phyloP scores from a whole-genome alignment of 257 asterid genomes.

The Nicotiana attenuata region DNA sequence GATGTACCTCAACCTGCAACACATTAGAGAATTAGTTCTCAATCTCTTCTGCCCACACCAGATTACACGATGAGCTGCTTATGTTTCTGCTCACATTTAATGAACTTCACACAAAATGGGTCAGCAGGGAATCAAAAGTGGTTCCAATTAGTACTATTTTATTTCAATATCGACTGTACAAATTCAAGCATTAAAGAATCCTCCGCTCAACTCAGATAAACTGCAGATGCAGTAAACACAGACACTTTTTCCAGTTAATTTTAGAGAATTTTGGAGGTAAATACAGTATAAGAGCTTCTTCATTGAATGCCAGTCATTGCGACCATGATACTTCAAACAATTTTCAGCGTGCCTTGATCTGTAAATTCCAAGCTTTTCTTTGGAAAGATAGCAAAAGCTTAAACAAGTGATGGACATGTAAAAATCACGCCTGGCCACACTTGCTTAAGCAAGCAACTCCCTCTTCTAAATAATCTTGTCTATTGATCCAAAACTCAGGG shows the following conservation, averaged over 20 bases:
- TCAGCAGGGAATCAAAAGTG: not conserved
- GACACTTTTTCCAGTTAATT: not conserved
- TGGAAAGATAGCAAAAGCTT: not conserved
- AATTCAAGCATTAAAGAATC: not conserved
- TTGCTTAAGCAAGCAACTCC: slow-evolving; percentile 91
- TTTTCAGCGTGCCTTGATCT: not conserved
- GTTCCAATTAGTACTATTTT: not conserved
- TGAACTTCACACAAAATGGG: not conserved
- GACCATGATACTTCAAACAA: not conserved
- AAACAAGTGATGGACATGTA: slow-evolving; percentile 1
- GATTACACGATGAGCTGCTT: not conserved
- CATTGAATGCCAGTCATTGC: not conserved
- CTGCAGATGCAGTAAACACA: not conserved
- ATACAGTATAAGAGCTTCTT: slow-evolving; percentile 1
- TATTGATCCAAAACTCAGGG: slow-evolving; percentile 96
- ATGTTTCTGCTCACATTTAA: not conserved
- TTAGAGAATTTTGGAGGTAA: not conserved
- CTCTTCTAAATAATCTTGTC: slow-evolving; percentile 95
- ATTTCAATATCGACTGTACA: not conserved
- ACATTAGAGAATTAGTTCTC: not conserved
- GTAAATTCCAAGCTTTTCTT: not conserved
- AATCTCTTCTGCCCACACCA: not conserved
- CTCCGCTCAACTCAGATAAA: not conserved
- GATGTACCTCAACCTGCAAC: not conserved
- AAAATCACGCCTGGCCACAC: slow-evolving; percentile 70